Evolutionary conservation across 2,329 filamentous ascomycete genomes (phyloP), one percentile per base, ranked within the genome.

Genomic region (Colletotrichum lupini): DNA sequence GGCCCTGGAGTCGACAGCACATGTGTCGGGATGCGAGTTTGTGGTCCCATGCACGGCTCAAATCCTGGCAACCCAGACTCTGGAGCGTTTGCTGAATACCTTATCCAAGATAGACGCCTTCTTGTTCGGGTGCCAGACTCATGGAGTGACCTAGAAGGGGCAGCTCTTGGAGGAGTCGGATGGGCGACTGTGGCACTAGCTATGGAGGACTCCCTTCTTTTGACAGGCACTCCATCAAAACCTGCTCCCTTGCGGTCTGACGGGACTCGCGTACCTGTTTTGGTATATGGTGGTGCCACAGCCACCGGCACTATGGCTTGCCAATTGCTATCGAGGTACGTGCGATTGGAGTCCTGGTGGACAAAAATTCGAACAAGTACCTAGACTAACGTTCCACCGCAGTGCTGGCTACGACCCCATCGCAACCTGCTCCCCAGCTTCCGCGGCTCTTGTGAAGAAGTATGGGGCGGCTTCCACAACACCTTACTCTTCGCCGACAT

Each of bases 201-300:
- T 12, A 46, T 68, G 9, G 22, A 24, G 4, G 66, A 68, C 49
- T 22, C 59, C 3, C 32, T 68, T 5, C 16, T 14, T 8, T 32
- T 68, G 9, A 28, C 22, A 19, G 66, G 66, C 7, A 19, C 32
- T 22, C 66, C 66, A 1, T 68, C 66, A 11, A 32, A 78, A 3
- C 76, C 76, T 4, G 37, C 79, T 14, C 73, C 52, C 35, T 7
- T 53, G 66, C 7, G 37, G 61, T 2, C 59, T 78, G 19, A 61
- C 22, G 22, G n/a, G 3, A 19, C 58, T 8, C 59, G 9, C 6
- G 42, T 61, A 11, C 77, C 78, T 1, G 77, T 81, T 3, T 60
- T 81, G 2, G 76, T 81, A 2, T 81, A 80, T 24, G 80, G 80
- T 5, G 80, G 75, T 4, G 77, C 74, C 0, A 80, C 80, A 1